These are phyloP conservation scores for Agaricus bisporus DNA, from an alignment of 768 basidiomycete genomes.

Conservation along the genomic window DNA sequence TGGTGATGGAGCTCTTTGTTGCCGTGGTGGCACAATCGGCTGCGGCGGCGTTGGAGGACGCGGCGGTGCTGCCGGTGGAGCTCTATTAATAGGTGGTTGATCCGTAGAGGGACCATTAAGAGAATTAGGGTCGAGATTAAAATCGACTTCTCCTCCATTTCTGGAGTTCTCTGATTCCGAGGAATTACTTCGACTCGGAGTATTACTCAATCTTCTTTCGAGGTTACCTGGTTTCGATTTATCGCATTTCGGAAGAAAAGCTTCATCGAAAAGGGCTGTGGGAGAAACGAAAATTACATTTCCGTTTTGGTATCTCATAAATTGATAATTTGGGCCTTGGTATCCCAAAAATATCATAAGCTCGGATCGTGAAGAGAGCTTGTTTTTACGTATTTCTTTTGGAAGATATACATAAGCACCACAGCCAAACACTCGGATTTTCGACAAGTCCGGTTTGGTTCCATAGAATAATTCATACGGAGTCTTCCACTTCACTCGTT, in stretches of 20 bases:
- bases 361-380: not conserved
- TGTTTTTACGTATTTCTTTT: not conserved
- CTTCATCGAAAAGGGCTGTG: not conserved
- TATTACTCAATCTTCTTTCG: no score
- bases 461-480: not conserved
- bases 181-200: no score
- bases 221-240: no score
- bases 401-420: not conserved
- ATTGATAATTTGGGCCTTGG: not conserved
- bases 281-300: not conserved
- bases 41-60: no score
- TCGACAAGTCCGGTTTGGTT: not conserved
- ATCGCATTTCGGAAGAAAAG: not conserved
- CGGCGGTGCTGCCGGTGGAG: no score
- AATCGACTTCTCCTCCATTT: no score
- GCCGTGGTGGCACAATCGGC: no score
- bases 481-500: not conserved
- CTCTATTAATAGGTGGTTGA: no score
- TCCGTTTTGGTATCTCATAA: not conserved
- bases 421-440: not conserved
- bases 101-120: no score
- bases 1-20: no score
- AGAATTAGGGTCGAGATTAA: no score
- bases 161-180: no score
- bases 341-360: not conserved